Evolutionary conservation across 2,329 filamentous ascomycete species (phyloP), one percentile per base, ranked within the genome.

Genomic region (Pyrenochaeta sp.): DNA sequence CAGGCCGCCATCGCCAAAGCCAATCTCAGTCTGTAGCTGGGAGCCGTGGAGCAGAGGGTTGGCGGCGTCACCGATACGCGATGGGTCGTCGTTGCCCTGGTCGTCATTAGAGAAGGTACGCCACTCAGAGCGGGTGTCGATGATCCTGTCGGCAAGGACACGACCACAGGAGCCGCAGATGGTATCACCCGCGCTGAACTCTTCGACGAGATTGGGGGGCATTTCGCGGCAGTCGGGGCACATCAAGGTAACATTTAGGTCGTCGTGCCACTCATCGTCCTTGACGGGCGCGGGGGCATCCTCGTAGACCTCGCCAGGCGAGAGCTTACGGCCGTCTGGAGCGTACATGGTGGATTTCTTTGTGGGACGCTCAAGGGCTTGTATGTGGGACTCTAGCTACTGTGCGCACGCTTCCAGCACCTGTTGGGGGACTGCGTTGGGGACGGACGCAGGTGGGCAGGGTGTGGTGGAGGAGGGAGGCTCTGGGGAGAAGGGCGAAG

Each of bases 31-130:
- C 71, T 93, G 87, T 40, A 97, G 87, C 78, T 97, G 92, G 61
- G 92, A 90, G 51, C 92, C 93, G 69, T 96, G 92, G 52, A 97
- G 84, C 37, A 99, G 87, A 48, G 91, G 89, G 72, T 98, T 97
- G 56, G 90, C 89, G 5, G 90, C 91, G 67, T 98, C 95, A 81
- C 95, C 95, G 62, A 99, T 94, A 92, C 95, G 95, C 54, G 92
- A 97, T 4, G 96, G 95, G 65, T 99, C 95, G 67, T 98, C 96
- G 71, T 91, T 93, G 70, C 91, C 92, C 76, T 97, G 92, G 74
- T 99, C 96, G 72, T 99, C 95, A 74, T 98, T 98, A 73, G 93
- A 92, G 79, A 99, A 99, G 0, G 95, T 99, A 74, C 95, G 91
- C 95, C 95, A 99, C 80, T 99, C 95, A 42, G 92, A 97, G 58